phyloP scores from a whole-genome alignment of 2,329 filamentous ascomycete species.

The Lachnellula hyalina region DNA sequence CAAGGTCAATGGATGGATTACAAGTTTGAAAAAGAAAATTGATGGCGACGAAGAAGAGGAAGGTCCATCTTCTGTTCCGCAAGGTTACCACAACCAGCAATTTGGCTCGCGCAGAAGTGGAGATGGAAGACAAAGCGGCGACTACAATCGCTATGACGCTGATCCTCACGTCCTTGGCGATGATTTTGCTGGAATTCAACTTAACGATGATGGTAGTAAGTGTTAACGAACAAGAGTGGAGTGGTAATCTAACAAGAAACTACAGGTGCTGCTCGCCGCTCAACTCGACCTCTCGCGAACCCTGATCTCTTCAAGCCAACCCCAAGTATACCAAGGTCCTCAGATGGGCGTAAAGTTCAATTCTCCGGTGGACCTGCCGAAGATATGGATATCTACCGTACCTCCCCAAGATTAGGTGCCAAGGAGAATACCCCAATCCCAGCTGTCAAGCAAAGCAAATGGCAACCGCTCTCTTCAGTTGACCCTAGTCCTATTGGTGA shows the following conservation, averaged over 20 bases:
- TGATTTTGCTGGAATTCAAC: slow-evolving; percentile 72
- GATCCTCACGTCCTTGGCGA: slow-evolving; percentile 87
- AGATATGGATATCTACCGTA: slow-evolving; percentile 75
- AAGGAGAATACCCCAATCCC: slow-evolving; percentile 44
- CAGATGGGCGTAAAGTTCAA: slow-evolving; percentile 46
- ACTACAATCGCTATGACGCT: slow-evolving; percentile 89
- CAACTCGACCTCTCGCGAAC: slow-evolving; percentile 65
- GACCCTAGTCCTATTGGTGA: slow-evolving; percentile 81
- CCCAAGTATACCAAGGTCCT: slow-evolving; percentile 36
- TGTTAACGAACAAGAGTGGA: slow-evolving; percentile 11
- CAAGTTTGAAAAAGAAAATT: slow-evolving; percentile 83
- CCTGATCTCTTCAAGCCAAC: slow-evolving; percentile 74
- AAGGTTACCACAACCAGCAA: slow-evolving; percentile 33
- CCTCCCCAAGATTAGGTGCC: slow-evolving; percentile 50
- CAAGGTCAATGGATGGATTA: slow-evolving; percentile 91
- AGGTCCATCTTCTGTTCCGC: slow-evolving; percentile 20
- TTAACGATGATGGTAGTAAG: slow-evolving; percentile 61
- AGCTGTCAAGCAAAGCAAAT: slow-evolving; percentile 79
- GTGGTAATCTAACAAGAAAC: slow-evolving; percentile 23
- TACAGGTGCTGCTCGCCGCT: slow-evolving; percentile 48
- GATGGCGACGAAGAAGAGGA: slow-evolving; percentile 71
- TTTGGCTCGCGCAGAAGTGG: slow-evolving; percentile 48
- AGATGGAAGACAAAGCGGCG: slow-evolving; percentile 69
- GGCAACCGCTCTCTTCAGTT: slow-evolving; percentile 86
- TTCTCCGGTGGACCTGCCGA: slow-evolving; percentile 57